Evolutionary conservation across 129 eudicot genomes (phyloP).

Genomic region (Heracleum sosnowskyi): DNA sequence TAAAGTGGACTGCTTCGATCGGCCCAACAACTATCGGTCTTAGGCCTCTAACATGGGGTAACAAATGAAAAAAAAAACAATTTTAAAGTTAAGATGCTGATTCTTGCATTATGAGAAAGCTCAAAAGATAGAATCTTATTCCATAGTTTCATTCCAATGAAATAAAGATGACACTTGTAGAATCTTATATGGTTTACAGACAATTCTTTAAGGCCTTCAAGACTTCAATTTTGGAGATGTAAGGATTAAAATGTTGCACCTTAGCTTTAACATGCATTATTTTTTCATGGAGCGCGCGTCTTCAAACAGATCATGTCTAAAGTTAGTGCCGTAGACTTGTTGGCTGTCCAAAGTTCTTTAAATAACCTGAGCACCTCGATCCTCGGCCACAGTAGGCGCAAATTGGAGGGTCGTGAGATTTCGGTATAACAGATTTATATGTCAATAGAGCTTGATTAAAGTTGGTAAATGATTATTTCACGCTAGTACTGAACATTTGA

Average conservation of each 20-base stretch:
- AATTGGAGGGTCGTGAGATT: not conserved
- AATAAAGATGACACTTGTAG: not conserved
- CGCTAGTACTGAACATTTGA: not conserved
- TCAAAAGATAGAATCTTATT: conserved; percentile 37
- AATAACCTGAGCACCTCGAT: not conserved
- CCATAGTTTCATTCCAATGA: conserved; percentile 7
- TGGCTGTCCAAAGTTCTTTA: not conserved
- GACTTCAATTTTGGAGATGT: not conserved
- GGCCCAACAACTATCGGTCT: too few relatives aligned
- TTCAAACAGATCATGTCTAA: not conserved
- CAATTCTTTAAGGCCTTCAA: conserved; percentile 4
- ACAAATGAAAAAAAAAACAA: conserved; percentile 12
- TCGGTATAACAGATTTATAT: not conserved
- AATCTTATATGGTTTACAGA: conserved; percentile 7
- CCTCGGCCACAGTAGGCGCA: not conserved
- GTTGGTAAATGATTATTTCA: not conserved
- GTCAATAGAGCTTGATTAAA: not conserved
- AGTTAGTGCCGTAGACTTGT: not conserved
- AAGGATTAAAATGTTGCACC: not conserved
- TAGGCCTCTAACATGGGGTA: too few relatives aligned
- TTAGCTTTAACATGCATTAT: not conserved
- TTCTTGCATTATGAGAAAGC: conserved; percentile 25
- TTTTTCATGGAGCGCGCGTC: not conserved
- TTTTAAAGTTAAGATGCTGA: conserved; percentile 12
- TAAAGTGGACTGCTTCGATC: too few relatives aligned